phyloP scores from a whole-genome alignment of 495 filamentous ascomycete species.

The Xylaria curta region DNA sequence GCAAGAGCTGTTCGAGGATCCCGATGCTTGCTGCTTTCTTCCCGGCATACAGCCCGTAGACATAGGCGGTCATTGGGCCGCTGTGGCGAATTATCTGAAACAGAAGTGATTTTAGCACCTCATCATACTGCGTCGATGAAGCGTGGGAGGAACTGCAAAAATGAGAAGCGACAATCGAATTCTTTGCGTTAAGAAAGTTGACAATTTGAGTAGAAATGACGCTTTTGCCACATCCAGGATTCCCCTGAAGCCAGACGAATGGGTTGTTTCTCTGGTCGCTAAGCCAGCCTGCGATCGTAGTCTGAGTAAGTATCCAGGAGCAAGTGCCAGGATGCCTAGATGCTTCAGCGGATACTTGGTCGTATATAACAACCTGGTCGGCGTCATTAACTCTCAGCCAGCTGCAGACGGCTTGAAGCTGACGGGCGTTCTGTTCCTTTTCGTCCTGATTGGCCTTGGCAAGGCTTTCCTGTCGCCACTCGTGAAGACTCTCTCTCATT shows the following conservation, averaged over 20 bases:
- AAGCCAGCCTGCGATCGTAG: slow-evolving; percentile 37
- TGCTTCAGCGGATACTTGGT: slow-evolving; percentile 29
- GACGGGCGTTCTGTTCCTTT: slow-evolving; percentile 30
- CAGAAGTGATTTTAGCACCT: slow-evolving; percentile 41
- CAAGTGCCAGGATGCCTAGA: slow-evolving; percentile 35
- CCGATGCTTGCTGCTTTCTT: slow-evolving; percentile 28
- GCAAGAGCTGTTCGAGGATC: slow-evolving; percentile 34
- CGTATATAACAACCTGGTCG: slow-evolving; percentile 39
- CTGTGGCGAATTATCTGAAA: slow-evolving; percentile 35
- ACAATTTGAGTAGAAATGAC: slow-evolving; percentile 35
- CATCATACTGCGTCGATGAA: slow-evolving; percentile 39
- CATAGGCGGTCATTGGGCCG: slow-evolving; percentile 36
- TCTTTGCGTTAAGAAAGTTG: slow-evolving; percentile 29
- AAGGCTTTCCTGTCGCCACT: slow-evolving; percentile 34
- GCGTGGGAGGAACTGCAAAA: slow-evolving; percentile 41
- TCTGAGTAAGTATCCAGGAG: slow-evolving; percentile 39
- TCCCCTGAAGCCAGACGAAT: slow-evolving; percentile 39
- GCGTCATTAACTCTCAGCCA: slow-evolving; percentile 41
- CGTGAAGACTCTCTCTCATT: slow-evolving; percentile 29
- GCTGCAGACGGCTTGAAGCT: slow-evolving; percentile 33
- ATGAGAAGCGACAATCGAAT: slow-evolving; percentile 34
- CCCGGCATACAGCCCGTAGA: slow-evolving; percentile 33
- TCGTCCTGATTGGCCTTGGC: slow-evolving; percentile 30
- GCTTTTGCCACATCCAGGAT: slow-evolving; percentile 44
- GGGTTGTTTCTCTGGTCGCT: slow-evolving; percentile 13